Percentiles rank a stretch among this genome's conserved stretches.
Evolutionary conservation across 2,329 filamentous ascomycete genomes (phyloP).

Genomic region (Aspergillus sp.): DNA sequence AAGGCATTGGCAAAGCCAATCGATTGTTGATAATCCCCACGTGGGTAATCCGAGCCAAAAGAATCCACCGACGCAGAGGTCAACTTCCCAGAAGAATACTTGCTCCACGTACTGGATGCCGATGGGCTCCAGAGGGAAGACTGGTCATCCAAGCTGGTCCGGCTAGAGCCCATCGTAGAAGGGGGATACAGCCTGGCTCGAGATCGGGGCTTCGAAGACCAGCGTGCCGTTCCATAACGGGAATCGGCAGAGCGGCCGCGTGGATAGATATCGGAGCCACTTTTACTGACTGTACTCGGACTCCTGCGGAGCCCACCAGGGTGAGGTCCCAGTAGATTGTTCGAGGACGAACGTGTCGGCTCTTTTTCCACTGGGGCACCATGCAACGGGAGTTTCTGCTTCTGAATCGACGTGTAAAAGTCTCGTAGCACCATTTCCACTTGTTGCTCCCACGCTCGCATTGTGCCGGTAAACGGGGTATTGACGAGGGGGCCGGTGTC

Average conservation of each 20-base stretch:
- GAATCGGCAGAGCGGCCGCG: conserved; percentile 72
- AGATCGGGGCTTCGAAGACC: conserved; percentile 83
- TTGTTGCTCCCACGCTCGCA: conserved; percentile 83
- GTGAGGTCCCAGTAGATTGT: conserved; percentile 69
- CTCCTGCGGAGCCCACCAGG: conserved; percentile 74
- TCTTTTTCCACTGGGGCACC: conserved; percentile 60
- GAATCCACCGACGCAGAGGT: conserved; percentile 93
- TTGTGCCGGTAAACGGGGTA: conserved; percentile 70
- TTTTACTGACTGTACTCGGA: conserved; percentile 89
- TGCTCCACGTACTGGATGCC: conserved; percentile 91
- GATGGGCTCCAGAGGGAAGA: conserved; percentile 91
- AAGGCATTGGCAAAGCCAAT: conserved; percentile 97
- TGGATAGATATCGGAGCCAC: conserved; percentile 74
- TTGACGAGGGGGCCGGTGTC: conserved; percentile 71
- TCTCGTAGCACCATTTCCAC: conserved; percentile 89
- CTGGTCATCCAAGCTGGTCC: conserved; percentile 90
- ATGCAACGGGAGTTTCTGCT: conserved; percentile 82
- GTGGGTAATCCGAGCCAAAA: conserved; percentile 73
- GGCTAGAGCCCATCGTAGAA: conserved; percentile 83
- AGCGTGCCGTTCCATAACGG: conserved; percentile 66
- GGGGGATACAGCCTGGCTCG: conserved; percentile 73
- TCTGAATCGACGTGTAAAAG: conserved; percentile 86
- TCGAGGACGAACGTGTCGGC: conserved; percentile 46
- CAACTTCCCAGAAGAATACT: conserved; percentile 85
- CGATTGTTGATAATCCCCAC: conserved; percentile 87